Percentiles rank a stretch among this genome's conserved stretches.
phyloP scores from a whole-genome alignment of 202 grass and related monocot genomes.

The Saccharum hybrid region DNA sequence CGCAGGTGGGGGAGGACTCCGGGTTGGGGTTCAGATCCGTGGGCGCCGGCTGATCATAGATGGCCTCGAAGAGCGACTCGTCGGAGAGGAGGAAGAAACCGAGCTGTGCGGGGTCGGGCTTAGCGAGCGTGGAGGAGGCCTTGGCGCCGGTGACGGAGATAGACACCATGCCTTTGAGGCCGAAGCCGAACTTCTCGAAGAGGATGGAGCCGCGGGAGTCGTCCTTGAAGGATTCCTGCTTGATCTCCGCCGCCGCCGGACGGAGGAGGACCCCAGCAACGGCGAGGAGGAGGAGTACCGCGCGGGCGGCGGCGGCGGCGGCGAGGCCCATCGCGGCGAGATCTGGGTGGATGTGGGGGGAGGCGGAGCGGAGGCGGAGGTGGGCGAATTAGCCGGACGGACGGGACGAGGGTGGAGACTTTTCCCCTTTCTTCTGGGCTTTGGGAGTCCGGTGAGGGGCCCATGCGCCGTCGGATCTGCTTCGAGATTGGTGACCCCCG shows the following conservation, averaged over 20 bases:
- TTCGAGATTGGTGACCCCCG: slow-evolving; percentile 10
- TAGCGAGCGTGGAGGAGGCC: slow-evolving; percentile 40
- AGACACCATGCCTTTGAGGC: slow-evolving; percentile 48
- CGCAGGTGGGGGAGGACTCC: slow-evolving; percentile 51
- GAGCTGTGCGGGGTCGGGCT: slow-evolving; percentile 45
- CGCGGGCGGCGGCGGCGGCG: slow-evolving; percentile 45
- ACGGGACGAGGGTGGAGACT: neutral
- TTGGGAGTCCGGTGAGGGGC: neutral
- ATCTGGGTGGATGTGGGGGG: slow-evolving; percentile 44
- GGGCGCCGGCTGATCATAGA: slow-evolving; percentile 67
- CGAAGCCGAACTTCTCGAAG: slow-evolving; percentile 98
- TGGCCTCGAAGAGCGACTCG: slow-evolving; percentile 78
- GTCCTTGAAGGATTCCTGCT: slow-evolving; percentile 64
- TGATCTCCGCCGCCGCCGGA: slow-evolving; percentile 71
- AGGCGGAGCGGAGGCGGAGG: slow-evolving; percentile 13
- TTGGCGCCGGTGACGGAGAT: slow-evolving; percentile 50
- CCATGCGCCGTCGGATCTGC: slow-evolving; percentile 15
- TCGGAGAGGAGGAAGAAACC: slow-evolving; percentile 93
- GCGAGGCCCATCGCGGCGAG: slow-evolving; percentile 59
- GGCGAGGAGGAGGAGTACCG: slow-evolving; percentile 41
- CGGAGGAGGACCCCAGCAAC: slow-evolving; percentile 33
- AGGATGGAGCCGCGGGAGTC: slow-evolving; percentile 70
- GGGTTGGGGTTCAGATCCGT: slow-evolving; percentile 53
- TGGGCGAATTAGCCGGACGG: slow-evolving; percentile 44
- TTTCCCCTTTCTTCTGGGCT: slow-evolving; percentile 10